A percentile compares a stretch with the other conserved stretches of the same genome.
Conservation (phyloP, 163 green algal genomes). For the Scenedesmus sp. region DNA sequence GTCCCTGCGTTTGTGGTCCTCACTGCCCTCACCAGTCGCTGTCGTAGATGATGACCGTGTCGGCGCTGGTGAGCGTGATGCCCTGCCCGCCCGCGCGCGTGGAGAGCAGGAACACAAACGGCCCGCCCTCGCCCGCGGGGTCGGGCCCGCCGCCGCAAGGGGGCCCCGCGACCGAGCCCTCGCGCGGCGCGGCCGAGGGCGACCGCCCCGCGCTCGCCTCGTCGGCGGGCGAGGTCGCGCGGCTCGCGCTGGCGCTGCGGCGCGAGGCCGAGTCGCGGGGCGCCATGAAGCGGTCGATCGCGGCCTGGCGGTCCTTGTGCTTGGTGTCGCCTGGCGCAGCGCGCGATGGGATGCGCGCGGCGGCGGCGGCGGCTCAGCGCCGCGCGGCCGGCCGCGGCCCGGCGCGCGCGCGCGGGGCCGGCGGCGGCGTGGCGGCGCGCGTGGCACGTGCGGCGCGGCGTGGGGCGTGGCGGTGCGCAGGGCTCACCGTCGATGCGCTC, state of each 20-base stretch:
- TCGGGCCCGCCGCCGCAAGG: too few species aligned
- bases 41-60: constrained; percentile 96
- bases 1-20: neutral
- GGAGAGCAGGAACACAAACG: constrained; percentile 95
- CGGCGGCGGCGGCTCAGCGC: too few species aligned
- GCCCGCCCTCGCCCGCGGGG: constrained; percentile 35
- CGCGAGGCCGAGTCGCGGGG: neutral
- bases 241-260: neutral
- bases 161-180: too few species aligned
- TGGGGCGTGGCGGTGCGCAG: constrained; percentile 53
- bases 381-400: too few species aligned
- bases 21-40: constrained; percentile 53
- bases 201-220: too few species aligned
- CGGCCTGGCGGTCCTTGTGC: constrained; percentile 76
- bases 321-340: constrained; percentile 43
- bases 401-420: too few species aligned
- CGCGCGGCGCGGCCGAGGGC: too few species aligned
- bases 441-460: constrained; percentile 82
- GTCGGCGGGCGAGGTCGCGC: too few species aligned
- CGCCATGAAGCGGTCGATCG: constrained; percentile 84
- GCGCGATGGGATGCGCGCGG: too few species aligned
- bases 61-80: constrained; percentile 95
- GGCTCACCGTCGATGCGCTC: constrained; percentile 87
- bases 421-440: too few species aligned
- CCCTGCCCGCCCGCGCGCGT: constrained; percentile 92